Evolutionary conservation across 768 basidiomycete species (phyloP), one percentile per base, ranked within the genome.

Genomic region (Rhodocollybia butyracea): DNA sequence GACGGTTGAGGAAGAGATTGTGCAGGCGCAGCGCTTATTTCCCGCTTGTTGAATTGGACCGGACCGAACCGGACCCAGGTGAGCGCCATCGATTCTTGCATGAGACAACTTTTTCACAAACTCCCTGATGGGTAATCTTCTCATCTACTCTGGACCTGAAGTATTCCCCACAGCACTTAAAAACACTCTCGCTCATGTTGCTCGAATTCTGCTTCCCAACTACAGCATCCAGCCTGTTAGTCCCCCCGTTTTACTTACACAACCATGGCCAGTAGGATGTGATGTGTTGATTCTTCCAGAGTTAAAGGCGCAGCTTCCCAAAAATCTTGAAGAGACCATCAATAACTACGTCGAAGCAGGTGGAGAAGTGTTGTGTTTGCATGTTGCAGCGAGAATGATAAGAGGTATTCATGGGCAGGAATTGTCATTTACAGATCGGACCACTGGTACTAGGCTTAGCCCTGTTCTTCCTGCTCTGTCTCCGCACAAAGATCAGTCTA

Each of bases 231-330:
- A 91, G 57, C 68, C 82, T 15, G 76, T 94, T 48, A 73, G 83
- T 0, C 76, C 78, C 11, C 71, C 80, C 38, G 66, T 79, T 2
- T 71, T 98, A 5, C 70, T 76, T 1, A 72, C 77, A 0, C 86
- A 87, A 42, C 94, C 94, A 19, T 98, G 94, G 95, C 68, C 81
- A 34, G 64, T 73, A 5, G 77, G 80, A 10, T 95, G 92, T 65
- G 86, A 87, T 2, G 75, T 96, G 2, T 80, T 98, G 17, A 87
- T 94, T 47, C 72, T 96, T 55, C 84, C 90, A n/a, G 53, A 26
- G 19, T 32, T 54, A 17, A 46, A 32, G 30, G 34, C 31, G 21
- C 26, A 21, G n/a, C 38, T 53, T 15, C 51, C 51, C 12, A 13
- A 41, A 21, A n/a, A 32, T 15, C 29, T 46, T 31, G 26, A 39